phyloP scores from a whole-genome alignment of 176 grass and related monocot genomes.

The Themeda triandra region DNA sequence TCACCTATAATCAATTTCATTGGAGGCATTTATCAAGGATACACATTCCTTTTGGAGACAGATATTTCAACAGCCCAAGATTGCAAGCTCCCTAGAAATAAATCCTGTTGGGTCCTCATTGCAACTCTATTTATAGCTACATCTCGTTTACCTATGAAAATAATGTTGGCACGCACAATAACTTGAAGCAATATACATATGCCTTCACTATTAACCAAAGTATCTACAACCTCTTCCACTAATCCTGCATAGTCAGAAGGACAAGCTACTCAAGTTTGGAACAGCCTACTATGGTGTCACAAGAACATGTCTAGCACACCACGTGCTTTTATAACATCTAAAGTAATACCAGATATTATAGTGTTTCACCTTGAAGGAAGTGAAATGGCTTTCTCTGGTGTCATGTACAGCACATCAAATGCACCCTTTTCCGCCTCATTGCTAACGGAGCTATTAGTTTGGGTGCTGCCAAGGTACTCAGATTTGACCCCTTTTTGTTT shows the following conservation, averaged over 20 bases:
- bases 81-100: too few relatives aligned
- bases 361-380: conserved; percentile 61
- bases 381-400: conserved; percentile 81
- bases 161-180: too few relatives aligned
- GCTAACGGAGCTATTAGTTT: conserved; percentile 50
- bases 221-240: not conserved
- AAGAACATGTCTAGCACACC: not conserved
- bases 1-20: not conserved
- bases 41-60: not conserved
- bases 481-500: conserved; percentile 74
- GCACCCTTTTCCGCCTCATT: conserved; percentile 61
- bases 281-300: not conserved
- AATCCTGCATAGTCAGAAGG: not conserved
- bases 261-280: not conserved
- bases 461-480: conserved; percentile 82
- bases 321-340: not conserved
- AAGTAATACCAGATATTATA: conserved; percentile 3
- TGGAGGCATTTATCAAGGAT: not conserved
- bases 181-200: too few relatives aligned
- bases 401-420: conserved; percentile 87
- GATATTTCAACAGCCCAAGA: too few relatives aligned
- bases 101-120: too few relatives aligned
- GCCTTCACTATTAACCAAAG: not conserved
- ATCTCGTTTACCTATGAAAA: too few relatives aligned
- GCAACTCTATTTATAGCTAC: too few relatives aligned